Conservation (phyloP, 306 rosid species). For the Trifolium fragiferum region DNA sequence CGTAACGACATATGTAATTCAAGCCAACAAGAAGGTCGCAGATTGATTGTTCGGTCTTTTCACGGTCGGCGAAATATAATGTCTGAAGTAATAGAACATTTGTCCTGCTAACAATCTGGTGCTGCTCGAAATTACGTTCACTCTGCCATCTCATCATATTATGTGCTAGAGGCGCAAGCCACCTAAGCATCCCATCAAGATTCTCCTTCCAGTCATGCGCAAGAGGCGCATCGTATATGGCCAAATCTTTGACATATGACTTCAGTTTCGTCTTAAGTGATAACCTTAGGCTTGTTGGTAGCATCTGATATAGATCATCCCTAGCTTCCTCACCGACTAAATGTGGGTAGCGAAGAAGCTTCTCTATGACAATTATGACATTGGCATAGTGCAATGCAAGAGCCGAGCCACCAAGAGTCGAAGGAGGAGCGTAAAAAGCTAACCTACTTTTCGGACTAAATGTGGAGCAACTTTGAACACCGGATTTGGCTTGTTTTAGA, state of each 20-base stretch:
- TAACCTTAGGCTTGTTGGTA: constrained; percentile 72
- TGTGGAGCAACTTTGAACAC: constrained; percentile 49
- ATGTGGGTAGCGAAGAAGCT: constrained; percentile 86
- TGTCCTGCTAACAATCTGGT: constrained; percentile 69
- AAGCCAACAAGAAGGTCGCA: constrained; percentile 83
- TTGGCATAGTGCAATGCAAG: constrained; percentile 88
- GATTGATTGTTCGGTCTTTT: constrained; percentile 71
- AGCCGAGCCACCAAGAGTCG: constrained; percentile 88
- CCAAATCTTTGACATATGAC: constrained; percentile 72
- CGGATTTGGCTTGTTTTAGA: constrained; percentile 46
- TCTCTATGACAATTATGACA: constrained; percentile 77
- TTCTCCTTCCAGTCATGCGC: constrained; percentile 95
- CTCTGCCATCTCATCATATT: constrained; percentile 94
- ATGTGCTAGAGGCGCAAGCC: constrained; percentile 88
- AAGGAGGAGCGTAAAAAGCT: constrained; percentile 62
- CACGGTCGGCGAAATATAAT: constrained; percentile 71
- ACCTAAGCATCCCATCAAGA: constrained; percentile 70
- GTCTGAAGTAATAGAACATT: constrained; percentile 85
- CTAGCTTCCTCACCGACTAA: constrained; percentile 86
- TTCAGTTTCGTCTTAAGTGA: constrained; percentile 71
- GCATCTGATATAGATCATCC: constrained; percentile 88
- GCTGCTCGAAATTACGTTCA: constrained; percentile 88
- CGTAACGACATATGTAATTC: constrained; percentile 89
- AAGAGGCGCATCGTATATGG: constrained; percentile 91
- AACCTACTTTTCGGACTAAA: constrained; percentile 65